Evolutionary conservation across 2,329 filamentous ascomycete genomes (phyloP).

Genomic region (Cladophialophora carrionii): DNA sequence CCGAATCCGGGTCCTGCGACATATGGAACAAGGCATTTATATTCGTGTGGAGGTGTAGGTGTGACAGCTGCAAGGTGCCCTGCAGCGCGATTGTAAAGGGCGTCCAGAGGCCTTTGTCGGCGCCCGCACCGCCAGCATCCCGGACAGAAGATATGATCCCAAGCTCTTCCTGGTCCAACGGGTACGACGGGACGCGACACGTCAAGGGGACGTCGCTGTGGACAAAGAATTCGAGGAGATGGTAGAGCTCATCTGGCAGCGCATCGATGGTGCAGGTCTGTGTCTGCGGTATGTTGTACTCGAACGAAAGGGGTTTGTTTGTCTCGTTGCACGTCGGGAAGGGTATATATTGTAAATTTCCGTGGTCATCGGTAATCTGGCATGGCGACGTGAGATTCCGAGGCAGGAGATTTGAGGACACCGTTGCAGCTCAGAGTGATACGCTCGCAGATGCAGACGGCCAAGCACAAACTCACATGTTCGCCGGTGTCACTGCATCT

Average conservation of each 20-base stretch:
- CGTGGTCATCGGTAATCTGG: constrained; percentile 71
- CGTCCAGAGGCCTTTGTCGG: constrained; percentile 61
- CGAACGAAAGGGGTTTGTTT: constrained; percentile 72
- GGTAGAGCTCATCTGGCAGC: constrained; percentile 59
- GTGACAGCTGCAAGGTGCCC: constrained; percentile 83
- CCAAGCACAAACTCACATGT: constrained; percentile 56
- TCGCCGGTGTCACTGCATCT: constrained; percentile 76
- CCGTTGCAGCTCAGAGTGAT: constrained; percentile 1
- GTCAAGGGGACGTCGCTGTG: constrained; percentile 92
- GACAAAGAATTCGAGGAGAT: constrained; percentile 80
- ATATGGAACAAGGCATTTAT: constrained; percentile 85
- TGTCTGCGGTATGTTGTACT: constrained; percentile 74
- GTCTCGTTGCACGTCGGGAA: constrained; percentile 93
- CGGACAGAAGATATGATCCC: constrained; percentile 33
- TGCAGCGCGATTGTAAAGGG: constrained; percentile 87
- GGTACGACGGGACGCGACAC: constrained; percentile 83
- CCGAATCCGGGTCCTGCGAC: constrained; percentile 39
- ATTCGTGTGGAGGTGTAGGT: constrained; percentile 86
- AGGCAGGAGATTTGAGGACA: constrained; percentile 7
- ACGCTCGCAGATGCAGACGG: not conserved
- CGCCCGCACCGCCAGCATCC: constrained; percentile 37
- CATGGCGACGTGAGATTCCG: constrained; percentile 17
- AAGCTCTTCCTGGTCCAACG: constrained; percentile 49
- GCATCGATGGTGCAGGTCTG: constrained; percentile 57
- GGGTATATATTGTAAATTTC: constrained; percentile 88